Percentiles rank a stretch among this genome's conserved stretches.
phyloP scores from a whole-genome alignment of 805 yeast species.

The Nakazawaea ambrosiae region DNA sequence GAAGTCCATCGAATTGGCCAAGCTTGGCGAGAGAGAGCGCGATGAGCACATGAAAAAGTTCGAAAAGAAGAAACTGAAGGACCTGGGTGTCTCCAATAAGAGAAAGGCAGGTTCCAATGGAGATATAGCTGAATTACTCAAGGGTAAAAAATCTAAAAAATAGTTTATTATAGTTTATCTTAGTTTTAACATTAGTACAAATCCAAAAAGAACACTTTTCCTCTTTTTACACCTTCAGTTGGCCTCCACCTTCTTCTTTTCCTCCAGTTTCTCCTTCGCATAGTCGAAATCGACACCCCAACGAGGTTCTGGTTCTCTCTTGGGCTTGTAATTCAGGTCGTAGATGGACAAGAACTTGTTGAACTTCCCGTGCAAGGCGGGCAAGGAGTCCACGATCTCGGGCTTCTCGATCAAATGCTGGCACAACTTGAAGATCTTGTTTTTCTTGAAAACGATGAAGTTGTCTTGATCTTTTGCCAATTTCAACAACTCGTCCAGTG shows the following conservation, averaged over 20 bases:
- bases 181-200: background rate
- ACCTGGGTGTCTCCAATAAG: too few species aligned
- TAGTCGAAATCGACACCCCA: background rate
- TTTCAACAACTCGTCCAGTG: background rate
- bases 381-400: background rate
- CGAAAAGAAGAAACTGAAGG: constrained; percentile 41
- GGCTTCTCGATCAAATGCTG: background rate
- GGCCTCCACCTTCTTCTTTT: background rate
- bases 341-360: background rate
- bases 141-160: constrained; percentile 3
- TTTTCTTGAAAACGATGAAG: constrained; percentile 5
- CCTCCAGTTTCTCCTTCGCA: background rate
- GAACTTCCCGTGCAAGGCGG: background rate
- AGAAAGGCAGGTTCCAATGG: constrained; percentile 12
- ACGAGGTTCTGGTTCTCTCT: background rate
- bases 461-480: background rate
- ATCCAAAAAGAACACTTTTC: too few species aligned
- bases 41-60: constrained; percentile 60
- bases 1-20: constrained; percentile 43
- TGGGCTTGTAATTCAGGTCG: background rate
- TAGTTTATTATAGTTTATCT: background rate
- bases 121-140: background rate
- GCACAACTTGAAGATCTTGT: constrained; percentile 6
- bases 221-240: too few species aligned
- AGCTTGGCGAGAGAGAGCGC: constrained; percentile 62